A percentile compares a stretch with the other conserved stretches of the same genome.
Conservation (phyloP, 2,329 filamentous ascomycete species). For the Aspergillus fischeri region DNA sequence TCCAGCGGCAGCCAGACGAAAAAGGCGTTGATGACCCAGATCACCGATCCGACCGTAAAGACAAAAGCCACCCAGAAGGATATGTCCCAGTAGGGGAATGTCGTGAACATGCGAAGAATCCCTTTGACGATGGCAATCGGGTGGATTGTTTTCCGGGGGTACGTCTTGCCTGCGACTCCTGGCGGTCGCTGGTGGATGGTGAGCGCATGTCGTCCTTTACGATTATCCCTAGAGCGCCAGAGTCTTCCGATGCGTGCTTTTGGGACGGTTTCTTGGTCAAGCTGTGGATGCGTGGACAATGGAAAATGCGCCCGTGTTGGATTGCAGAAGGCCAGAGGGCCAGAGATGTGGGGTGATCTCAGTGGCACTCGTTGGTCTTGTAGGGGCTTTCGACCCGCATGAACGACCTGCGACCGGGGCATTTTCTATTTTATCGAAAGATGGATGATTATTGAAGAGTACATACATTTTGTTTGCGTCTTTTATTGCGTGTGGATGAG, state of each 20-base stretch:
- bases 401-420: background rate
- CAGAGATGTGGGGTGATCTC: slow-evolving; percentile 19
- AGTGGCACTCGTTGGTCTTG: background rate
- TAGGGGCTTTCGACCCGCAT: background rate
- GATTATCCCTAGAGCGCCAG: slow-evolving; percentile 46
- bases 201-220: slow-evolving; percentile 46
- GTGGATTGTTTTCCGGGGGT: slow-evolving; percentile 33
- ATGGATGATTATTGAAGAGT: background rate
- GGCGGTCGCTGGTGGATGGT: slow-evolving; percentile 24
- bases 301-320: slow-evolving; percentile 44
- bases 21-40: slow-evolving; percentile 60
- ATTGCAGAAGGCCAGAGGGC: slow-evolving; percentile 48
- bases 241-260: slow-evolving; percentile 23
- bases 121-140: slow-evolving; percentile 29
- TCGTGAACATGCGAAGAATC: slow-evolving; percentile 47
- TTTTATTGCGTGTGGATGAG: background rate
- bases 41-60: slow-evolving; percentile 52
- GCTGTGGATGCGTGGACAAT: slow-evolving; percentile 6
- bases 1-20: slow-evolving; percentile 61
- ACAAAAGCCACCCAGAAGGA: slow-evolving; percentile 52
- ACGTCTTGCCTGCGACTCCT: slow-evolving; percentile 17
- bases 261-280: slow-evolving; percentile 1
- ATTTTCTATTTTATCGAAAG: background rate
- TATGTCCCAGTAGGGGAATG: slow-evolving; percentile 54
- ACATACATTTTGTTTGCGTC: background rate